Conservation (phyloP, 1,284 basidiomycete species). For the Naganishia sp. region DNA sequence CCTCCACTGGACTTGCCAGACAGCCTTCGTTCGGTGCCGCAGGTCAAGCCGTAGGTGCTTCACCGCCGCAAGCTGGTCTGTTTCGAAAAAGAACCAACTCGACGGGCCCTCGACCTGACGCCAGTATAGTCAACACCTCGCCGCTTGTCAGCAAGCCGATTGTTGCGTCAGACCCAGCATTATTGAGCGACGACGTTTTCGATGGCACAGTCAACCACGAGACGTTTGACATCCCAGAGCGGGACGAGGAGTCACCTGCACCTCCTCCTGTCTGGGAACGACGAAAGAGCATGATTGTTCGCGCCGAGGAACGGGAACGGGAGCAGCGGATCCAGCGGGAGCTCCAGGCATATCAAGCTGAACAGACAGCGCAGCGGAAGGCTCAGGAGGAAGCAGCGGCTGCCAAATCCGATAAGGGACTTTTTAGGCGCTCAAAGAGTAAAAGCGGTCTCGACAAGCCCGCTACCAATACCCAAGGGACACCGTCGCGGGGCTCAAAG, state of each 20-base stretch:
- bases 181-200: neutral
- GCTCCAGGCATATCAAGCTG: conserved; percentile 24
- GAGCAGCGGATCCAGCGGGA: conserved; percentile 26
- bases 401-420: conserved; percentile 16
- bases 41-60: conserved; percentile 7
- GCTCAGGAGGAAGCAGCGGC: conserved; percentile 1
- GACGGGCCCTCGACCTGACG: neutral
- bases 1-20: conserved; percentile 13
- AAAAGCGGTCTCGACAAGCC: conserved; percentile 13
- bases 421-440: conserved; percentile 21
- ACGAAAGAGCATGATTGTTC: conserved; percentile 27
- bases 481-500: conserved; percentile 6
- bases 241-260: conserved; percentile 16
- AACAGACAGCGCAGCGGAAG: conserved; percentile 12
- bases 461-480: neutral
- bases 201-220: neutral
- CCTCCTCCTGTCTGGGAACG: conserved; percentile 31
- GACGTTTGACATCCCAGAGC: conserved; percentile 22
- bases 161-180: neutral
- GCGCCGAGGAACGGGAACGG: conserved; percentile 21
- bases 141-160: neutral
- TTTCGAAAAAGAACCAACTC: conserved; percentile 20
- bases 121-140: too few relatives aligned
- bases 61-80: conserved; percentile 4
- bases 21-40: conserved; percentile 23